phyloP scores from a whole-genome alignment of 2,329 filamentous ascomycete species.

The Neopestalotiopsis sp. region DNA sequence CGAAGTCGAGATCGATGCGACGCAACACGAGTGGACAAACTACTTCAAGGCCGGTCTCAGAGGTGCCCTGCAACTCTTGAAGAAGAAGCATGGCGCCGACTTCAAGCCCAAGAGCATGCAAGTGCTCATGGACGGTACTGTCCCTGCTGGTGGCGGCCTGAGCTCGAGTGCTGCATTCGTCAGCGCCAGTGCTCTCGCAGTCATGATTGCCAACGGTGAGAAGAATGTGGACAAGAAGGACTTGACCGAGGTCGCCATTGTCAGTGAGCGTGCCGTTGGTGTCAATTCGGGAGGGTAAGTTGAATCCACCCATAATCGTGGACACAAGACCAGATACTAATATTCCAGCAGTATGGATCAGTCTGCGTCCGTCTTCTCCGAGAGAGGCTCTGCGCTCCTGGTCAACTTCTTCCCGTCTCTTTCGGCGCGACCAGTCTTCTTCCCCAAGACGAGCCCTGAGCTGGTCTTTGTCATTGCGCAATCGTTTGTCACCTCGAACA shows the following conservation, averaged over 20 bases:
- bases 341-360: constrained; percentile 81
- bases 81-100: constrained; percentile 63
- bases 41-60: constrained; percentile 95
- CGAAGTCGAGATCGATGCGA: constrained; percentile 81
- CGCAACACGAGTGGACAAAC: constrained; percentile 92
- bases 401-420: constrained; percentile 87
- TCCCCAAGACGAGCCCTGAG: constrained; percentile 82
- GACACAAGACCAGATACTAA: constrained; percentile 3
- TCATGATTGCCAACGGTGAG: constrained; percentile 85
- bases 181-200: constrained; percentile 85
- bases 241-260: constrained; percentile 89
- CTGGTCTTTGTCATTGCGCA: constrained; percentile 93
- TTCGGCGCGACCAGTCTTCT: constrained; percentile 76
- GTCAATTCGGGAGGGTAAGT: constrained; percentile 92
- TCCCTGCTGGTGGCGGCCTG: constrained; percentile 89
- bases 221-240: constrained; percentile 85
- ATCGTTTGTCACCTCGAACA: constrained; percentile 92
- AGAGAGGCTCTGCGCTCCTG: constrained; percentile 84
- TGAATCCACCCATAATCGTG: neutral
- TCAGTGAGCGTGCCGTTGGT: constrained; percentile 91
- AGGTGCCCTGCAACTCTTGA: constrained; percentile 80
- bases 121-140: constrained; percentile 87
- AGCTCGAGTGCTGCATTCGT: constrained; percentile 95
- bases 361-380: constrained; percentile 91
- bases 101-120: constrained; percentile 81